phyloP scores from a whole-genome alignment of 768 basidiomycete genomes.

The Cytidiella melzeri region DNA sequence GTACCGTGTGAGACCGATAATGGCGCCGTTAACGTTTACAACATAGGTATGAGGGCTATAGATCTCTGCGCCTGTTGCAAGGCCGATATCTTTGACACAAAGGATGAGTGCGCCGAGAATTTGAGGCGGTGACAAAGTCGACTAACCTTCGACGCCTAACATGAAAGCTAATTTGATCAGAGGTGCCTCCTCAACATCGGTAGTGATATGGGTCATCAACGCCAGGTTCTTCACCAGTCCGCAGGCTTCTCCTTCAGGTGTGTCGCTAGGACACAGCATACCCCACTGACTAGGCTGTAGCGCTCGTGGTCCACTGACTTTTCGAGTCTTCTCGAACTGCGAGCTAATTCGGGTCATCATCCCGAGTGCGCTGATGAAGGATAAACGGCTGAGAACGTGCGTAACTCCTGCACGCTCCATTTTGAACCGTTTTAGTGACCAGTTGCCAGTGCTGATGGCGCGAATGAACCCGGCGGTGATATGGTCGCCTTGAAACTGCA shows the following conservation, averaged over 20 bases:
- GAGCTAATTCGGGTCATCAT: conserved; percentile 99
- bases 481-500: conserved; percentile 95
- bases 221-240: conserved; percentile 98
- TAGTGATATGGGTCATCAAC: conserved; percentile 99
- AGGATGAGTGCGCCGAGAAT: not conserved
- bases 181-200: conserved; percentile 95
- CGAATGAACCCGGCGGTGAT: conserved; percentile 95
- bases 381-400: conserved; percentile 90
- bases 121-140: not conserved
- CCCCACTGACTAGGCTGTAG: conserved; percentile 99
- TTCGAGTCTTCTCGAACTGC: conserved; percentile 98
- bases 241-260: conserved; percentile 99
- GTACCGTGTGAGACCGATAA: conserved; percentile 87
- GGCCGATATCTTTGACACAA: conserved; percentile 63
- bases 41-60: conserved; percentile 90
- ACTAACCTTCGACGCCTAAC: conserved; percentile 92
- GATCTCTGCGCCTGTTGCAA: conserved; percentile 92
- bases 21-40: conserved; percentile 95
- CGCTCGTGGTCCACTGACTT: conserved; percentile 95
- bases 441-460: conserved; percentile 98
- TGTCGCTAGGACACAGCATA: conserved; percentile 95
- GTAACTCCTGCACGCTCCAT: conserved; percentile 99
- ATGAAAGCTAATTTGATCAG: conserved; percentile 85
- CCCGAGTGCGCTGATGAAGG: conserved; percentile 94
- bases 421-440: conserved; percentile 98